Percentiles rank a stretch among this genome's conserved stretches.
Evolutionary conservation across 2,329 filamentous ascomycete genomes (phyloP).

Genomic region (Alternaria sp.): DNA sequence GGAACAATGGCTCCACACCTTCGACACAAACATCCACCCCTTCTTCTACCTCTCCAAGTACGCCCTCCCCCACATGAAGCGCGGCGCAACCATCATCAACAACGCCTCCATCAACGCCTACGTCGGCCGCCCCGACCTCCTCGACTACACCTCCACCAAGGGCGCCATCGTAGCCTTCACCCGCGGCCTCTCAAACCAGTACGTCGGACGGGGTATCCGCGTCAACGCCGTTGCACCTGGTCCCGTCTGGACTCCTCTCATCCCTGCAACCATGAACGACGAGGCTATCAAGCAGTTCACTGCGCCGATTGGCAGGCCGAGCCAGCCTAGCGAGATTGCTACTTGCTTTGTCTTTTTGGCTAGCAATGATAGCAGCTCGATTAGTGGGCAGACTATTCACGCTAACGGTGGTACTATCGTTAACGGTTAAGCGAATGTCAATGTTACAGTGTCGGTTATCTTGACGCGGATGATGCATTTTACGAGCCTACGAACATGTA

Average conservation of each 20-base stretch:
- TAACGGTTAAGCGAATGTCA: constrained; percentile 30
- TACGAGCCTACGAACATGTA: constrained; percentile 5
- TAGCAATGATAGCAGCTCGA: constrained; percentile 73
- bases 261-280: constrained; percentile 51
- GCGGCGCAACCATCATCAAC: constrained; percentile 82
- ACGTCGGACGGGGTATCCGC: constrained; percentile 72
- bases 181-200: constrained; percentile 77
- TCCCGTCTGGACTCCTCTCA: constrained; percentile 57
- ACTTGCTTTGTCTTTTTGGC: constrained; percentile 84
- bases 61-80: constrained; percentile 73
- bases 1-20: constrained; percentile 80
- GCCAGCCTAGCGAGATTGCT: constrained; percentile 82
- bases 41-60: constrained; percentile 85
- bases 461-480: not conserved
- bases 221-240: constrained; percentile 81
- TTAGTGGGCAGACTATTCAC: constrained; percentile 76
- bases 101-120: constrained; percentile 86
- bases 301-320: constrained; percentile 76
- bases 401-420: constrained; percentile 57
- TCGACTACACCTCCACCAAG: constrained; percentile 83
- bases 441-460: not conserved
- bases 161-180: constrained; percentile 83
- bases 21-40: constrained; percentile 83
- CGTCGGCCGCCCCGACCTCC: constrained; percentile 77
- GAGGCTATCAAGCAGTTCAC: constrained; percentile 75